A percentile compares a stretch with the other conserved stretches of the same genome.
Evolutionary conservation across 106 monocot genomes (phyloP).

Genomic region (Cymbidium sinense): DNA sequence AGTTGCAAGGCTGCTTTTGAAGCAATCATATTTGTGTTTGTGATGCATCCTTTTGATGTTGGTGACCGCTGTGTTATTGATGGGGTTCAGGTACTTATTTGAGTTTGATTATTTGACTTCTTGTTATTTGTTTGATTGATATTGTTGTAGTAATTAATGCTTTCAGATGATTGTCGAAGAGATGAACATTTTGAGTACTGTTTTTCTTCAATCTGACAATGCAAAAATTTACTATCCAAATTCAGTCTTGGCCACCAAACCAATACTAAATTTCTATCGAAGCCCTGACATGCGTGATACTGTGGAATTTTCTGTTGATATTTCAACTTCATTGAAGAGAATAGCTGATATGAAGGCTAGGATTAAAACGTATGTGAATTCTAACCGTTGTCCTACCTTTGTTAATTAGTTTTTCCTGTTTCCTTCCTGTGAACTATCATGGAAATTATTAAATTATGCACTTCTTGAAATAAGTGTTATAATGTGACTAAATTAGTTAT

Average conservation of each 20-base stretch:
- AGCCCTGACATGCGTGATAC: constrained; percentile 90
- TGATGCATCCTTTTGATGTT: constrained; percentile 98
- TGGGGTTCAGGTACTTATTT: constrained; percentile 61
- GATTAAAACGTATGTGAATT: constrained; percentile 62
- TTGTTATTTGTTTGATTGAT: not conserved
- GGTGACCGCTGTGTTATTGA: constrained; percentile 93
- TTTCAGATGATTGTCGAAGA: constrained; percentile 93
- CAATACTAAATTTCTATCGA: constrained; percentile 96
- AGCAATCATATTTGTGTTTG: constrained; percentile 83
- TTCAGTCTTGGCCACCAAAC: constrained; percentile 66
- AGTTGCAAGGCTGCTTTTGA: constrained; percentile 89
- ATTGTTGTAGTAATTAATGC: not conserved
- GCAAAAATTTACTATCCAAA: constrained; percentile 97
- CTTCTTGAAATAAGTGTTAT: too few species aligned
- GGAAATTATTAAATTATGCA: too few species aligned
- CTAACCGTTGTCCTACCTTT: not conserved
- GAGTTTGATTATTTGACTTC: not conserved
- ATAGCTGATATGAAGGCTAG: constrained; percentile 70
- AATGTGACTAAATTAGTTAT: too few species aligned
- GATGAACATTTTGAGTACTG: constrained; percentile 93
- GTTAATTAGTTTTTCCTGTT: not conserved
- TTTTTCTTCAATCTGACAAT: constrained; percentile 82
- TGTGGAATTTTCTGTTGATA: constrained; percentile 63
- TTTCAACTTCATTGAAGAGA: constrained; percentile 75
- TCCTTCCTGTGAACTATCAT: too few species aligned